Percentiles rank a stretch among this genome's conserved stretches.
Evolutionary conservation across 768 basidiomycete species (phyloP).

Genomic region (Calocybe indica): DNA sequence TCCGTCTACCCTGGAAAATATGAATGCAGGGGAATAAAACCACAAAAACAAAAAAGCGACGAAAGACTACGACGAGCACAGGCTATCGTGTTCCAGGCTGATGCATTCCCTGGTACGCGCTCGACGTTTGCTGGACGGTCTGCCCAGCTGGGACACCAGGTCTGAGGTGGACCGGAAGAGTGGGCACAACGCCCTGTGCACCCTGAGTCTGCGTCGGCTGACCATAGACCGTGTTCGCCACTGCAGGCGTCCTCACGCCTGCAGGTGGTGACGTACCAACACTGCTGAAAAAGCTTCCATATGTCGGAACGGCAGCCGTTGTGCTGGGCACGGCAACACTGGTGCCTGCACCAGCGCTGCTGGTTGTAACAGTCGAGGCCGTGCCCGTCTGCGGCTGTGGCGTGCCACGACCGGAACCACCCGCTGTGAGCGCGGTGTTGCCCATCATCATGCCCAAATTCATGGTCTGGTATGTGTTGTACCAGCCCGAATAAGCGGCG

Average conservation of each 20-base stretch:
- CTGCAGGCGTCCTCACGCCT: slow-evolving; percentile 15
- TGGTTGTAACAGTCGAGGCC: slow-evolving; percentile 1
- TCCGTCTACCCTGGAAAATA: too few relatives aligned
- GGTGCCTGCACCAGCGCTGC: slow-evolving; percentile 1
- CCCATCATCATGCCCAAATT: too few relatives aligned
- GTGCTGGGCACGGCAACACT: too few relatives aligned
- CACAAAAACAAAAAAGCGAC: slow-evolving; percentile 4
- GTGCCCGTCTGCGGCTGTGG: slow-evolving; percentile 15
- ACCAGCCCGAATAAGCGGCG: slow-evolving; percentile 27
- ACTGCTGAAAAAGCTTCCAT: slow-evolving; percentile 18
- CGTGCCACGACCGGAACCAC: slow-evolving; percentile 31
- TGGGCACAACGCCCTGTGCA: slow-evolving; percentile 14
- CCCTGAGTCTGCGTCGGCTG: slow-evolving; percentile 1
- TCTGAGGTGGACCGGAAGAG: slow-evolving; percentile 27
- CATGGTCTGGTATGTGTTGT: slow-evolving; percentile 21
- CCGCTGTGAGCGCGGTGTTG: not conserved
- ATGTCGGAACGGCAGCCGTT: slow-evolving; percentile 11
- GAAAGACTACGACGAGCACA: not conserved
- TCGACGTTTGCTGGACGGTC: slow-evolving; percentile 19
- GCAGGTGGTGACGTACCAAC: slow-evolving; percentile 1
- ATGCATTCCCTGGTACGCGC: slow-evolving; percentile 13
- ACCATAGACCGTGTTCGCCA: slow-evolving; percentile 20
- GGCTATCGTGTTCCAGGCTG: slow-evolving; percentile 8
- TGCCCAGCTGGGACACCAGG: slow-evolving; percentile 11
- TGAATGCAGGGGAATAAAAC: too few relatives aligned